Conservation (phyloP, 2,329 filamentous ascomycete genomes). For the Fusarium sp. region DNA sequence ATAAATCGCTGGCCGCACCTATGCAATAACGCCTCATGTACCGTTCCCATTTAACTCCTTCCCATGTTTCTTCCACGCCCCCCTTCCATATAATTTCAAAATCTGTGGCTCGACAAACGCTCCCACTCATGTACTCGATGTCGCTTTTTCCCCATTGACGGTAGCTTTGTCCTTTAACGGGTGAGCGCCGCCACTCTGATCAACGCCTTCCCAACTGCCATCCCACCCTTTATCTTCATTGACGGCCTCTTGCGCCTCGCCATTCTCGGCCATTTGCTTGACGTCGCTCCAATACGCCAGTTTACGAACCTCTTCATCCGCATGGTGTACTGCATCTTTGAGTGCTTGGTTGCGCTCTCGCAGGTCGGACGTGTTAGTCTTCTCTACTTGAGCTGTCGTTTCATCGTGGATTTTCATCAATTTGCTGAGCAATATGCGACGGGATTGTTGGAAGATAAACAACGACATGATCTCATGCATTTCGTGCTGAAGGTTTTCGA, state of each 20-base stretch:
- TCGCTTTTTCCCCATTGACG: constrained; percentile 41
- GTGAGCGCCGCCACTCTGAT: constrained; percentile 63
- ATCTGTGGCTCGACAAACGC: background rate
- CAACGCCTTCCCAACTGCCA: constrained; percentile 63
- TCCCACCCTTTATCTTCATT: constrained; percentile 54
- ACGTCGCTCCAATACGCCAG: constrained; percentile 92
- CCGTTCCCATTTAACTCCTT: constrained; percentile 5
- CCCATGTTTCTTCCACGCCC: background rate
- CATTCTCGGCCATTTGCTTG: constrained; percentile 72
- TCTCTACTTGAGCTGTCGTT: constrained; percentile 54
- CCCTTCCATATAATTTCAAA: constrained; percentile 1
- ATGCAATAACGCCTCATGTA: constrained; percentile 31
- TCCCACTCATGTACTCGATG: constrained; percentile 1
- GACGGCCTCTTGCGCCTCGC: constrained; percentile 60
- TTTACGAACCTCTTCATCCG: constrained; percentile 82
- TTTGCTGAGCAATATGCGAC: constrained; percentile 78
- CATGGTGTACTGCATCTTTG: constrained; percentile 78
- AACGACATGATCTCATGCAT: constrained; percentile 89
- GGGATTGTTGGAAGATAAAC: constrained; percentile 90
- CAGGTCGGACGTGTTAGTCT: constrained; percentile 53
- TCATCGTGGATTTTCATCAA: constrained; percentile 71
- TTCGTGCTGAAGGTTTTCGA: constrained; percentile 78
- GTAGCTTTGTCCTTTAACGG: constrained; percentile 46
- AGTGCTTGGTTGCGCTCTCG: constrained; percentile 72
- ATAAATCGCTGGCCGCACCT: background rate